phyloP scores from a whole-genome alignment of 345 rosid species.

The Atalantia buxifolia region DNA sequence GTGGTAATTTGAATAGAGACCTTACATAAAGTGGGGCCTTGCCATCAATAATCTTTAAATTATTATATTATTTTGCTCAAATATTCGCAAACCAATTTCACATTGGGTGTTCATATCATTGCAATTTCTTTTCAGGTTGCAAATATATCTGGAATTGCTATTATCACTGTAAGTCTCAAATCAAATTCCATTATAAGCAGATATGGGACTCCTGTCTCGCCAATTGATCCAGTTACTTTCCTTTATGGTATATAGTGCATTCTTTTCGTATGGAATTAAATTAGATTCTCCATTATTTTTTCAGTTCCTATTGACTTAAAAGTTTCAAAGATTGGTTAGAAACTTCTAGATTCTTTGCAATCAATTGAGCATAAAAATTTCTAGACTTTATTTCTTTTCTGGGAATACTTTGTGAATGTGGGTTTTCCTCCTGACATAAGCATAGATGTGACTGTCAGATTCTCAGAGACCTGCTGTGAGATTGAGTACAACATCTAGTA shows the following conservation, averaged over 20 bases:
- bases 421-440: conserved; percentile 7
- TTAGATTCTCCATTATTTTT: neutral
- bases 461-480: conserved; percentile 71
- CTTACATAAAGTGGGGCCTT: too few species aligned
- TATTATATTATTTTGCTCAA: neutral
- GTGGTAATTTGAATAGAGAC: conserved; percentile 36
- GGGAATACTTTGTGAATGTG: neutral
- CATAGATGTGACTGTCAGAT: conserved; percentile 46
- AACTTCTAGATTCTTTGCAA: neutral
- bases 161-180: conserved; percentile 52
- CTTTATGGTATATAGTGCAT: conserved; percentile 56
- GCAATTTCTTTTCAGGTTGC: conserved; percentile 48
- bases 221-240: conserved; percentile 70
- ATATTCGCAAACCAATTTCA: neutral
- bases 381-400: neutral
- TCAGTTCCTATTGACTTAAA: neutral
- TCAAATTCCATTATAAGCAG: conserved; percentile 60
- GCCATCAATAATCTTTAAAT: neutral
- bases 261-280: neutral
- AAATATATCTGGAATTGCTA: conserved; percentile 47
- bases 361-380: neutral
- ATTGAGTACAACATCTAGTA: conserved; percentile 63
- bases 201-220: conserved; percentile 70
- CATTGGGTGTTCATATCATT: conserved; percentile 1
- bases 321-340: neutral